A percentile compares a stretch with the other conserved stretches of the same genome.
phyloP scores from a whole-genome alignment of 2,329 filamentous ascomycete genomes.

The Neurospora crassa region DNA sequence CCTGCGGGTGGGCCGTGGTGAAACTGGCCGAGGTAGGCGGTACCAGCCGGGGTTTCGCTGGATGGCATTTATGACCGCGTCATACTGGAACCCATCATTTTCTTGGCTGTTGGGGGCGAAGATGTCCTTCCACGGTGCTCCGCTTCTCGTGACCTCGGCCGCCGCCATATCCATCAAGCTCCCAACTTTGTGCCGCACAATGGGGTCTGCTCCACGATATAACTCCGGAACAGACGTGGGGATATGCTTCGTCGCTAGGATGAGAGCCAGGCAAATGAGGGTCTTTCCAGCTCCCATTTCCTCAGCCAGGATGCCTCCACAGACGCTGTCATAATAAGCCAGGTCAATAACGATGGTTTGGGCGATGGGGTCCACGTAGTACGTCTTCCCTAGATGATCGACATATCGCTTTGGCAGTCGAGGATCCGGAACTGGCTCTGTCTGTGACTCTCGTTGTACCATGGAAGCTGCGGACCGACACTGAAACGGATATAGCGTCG shows the following conservation, averaged over 20 bases:
- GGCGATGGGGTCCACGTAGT: constrained; percentile 61
- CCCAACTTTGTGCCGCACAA: constrained; percentile 38
- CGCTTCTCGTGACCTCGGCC: constrained; percentile 53
- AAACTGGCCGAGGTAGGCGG: constrained; percentile 35
- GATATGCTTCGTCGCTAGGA: constrained; percentile 66
- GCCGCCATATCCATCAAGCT: constrained; percentile 70
- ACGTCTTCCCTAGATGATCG: constrained; percentile 52
- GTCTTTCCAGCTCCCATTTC: constrained; percentile 84
- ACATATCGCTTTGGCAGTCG: constrained; percentile 46
- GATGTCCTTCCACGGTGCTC: constrained; percentile 60
- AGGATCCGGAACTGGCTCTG: constrained; percentile 60
- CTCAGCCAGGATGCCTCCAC: constrained; percentile 71
- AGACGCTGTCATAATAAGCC: constrained; percentile 60
- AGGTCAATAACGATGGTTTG: constrained; percentile 55
- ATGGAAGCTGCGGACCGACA: constrained; percentile 70
- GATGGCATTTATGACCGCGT: constrained; percentile 46
- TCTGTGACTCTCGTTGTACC: constrained; percentile 68
- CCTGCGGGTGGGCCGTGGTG: constrained; percentile 21
- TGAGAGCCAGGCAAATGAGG: constrained; percentile 68
- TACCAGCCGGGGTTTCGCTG: constrained; percentile 51
- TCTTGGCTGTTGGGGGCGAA: constrained; percentile 41
- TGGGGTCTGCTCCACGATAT: constrained; percentile 35
- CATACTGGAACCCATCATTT: constrained; percentile 36
- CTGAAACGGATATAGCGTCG: constrained; percentile 68
- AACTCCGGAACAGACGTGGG: constrained; percentile 56